Conservation (phyloP, 139 green algal species). For the Nannochloris sp. region DNA sequence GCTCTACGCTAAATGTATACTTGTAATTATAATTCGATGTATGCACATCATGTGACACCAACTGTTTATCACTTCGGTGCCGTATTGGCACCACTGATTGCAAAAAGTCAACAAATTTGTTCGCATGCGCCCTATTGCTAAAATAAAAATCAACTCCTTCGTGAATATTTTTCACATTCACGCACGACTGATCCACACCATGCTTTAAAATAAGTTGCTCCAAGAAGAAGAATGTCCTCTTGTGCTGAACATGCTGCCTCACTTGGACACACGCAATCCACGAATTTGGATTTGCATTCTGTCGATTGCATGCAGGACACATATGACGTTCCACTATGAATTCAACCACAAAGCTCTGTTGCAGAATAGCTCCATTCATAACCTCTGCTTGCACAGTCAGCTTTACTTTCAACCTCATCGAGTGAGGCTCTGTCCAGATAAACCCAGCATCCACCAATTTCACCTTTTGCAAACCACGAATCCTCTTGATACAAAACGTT, state of each 20-base stretch:
- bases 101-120: constrained; percentile 96
- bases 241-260: constrained; percentile 93
- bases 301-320: constrained; percentile 82
- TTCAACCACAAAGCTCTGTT: constrained; percentile 93
- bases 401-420: constrained; percentile 90
- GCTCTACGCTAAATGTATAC: constrained; percentile 95
- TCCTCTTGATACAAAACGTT: constrained; percentile 90
- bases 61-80: constrained; percentile 85
- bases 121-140: constrained; percentile 62
- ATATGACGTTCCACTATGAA: constrained; percentile 92
- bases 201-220: constrained; percentile 98
- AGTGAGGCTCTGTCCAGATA: constrained; percentile 98
- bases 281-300: constrained; percentile 86
- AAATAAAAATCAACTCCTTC: constrained; percentile 97
- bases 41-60: constrained; percentile 92
- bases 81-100: constrained; percentile 34
- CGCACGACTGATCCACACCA: constrained; percentile 56
- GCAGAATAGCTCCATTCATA: constrained; percentile 93
- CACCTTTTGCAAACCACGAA: constrained; percentile 79
- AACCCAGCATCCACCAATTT: constrained; percentile 98
- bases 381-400: constrained; percentile 91
- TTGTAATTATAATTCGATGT: constrained; percentile 97
- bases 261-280: constrained; percentile 87
- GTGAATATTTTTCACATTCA: constrained; percentile 78
- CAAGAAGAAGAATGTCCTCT: constrained; percentile 97